phyloP scores from a whole-genome alignment of 2,329 filamentous ascomycete genomes.

The Neurospora crassa region DNA sequence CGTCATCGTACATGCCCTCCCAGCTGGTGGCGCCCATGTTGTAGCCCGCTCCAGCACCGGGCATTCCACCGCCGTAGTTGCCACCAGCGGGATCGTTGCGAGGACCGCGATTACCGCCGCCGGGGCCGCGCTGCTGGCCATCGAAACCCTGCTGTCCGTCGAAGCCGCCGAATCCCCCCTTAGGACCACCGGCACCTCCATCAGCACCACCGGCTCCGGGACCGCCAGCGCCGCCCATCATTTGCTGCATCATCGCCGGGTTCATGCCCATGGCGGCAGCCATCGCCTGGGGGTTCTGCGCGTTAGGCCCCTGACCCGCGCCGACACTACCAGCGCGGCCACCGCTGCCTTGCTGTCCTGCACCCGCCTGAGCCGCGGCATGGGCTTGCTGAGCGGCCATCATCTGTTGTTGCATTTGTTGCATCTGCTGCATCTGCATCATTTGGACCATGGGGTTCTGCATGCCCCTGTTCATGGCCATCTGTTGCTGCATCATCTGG shows the following conservation, averaged over 20 bases:
- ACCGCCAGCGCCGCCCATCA: conserved; percentile 27
- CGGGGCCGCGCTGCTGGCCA: conserved; percentile 22
- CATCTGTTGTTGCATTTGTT: conserved; percentile 27
- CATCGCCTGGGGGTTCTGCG: conserved; percentile 30
- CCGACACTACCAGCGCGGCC: conserved; percentile 1
- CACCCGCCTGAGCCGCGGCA: conserved; percentile 12
- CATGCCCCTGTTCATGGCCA: conserved; percentile 68
- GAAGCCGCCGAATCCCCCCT: conserved; percentile 9
- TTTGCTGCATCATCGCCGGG: conserved; percentile 47
- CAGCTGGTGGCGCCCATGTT: conserved; percentile 63
- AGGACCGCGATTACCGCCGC: conserved; percentile 13
- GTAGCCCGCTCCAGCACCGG: conserved; percentile 27
- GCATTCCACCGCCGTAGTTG: conserved; percentile 24
- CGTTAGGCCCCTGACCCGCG: conserved; percentile 3
- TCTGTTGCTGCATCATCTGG: conserved; percentile 86
- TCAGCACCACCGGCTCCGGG: conserved; percentile 6
- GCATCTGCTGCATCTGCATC: conserved; percentile 62
- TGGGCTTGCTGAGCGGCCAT: conserved; percentile 27
- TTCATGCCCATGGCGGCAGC: conserved; percentile 27
- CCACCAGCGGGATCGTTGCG: neutral
- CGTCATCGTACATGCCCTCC: conserved; percentile 98
- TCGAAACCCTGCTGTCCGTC: conserved; percentile 26
- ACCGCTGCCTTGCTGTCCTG: conserved; percentile 10
- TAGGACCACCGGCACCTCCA: neutral
- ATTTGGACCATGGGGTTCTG: conserved; percentile 72